Conservation (phyloP, 495 filamentous ascomycete species). For the Thozetella sp. region DNA sequence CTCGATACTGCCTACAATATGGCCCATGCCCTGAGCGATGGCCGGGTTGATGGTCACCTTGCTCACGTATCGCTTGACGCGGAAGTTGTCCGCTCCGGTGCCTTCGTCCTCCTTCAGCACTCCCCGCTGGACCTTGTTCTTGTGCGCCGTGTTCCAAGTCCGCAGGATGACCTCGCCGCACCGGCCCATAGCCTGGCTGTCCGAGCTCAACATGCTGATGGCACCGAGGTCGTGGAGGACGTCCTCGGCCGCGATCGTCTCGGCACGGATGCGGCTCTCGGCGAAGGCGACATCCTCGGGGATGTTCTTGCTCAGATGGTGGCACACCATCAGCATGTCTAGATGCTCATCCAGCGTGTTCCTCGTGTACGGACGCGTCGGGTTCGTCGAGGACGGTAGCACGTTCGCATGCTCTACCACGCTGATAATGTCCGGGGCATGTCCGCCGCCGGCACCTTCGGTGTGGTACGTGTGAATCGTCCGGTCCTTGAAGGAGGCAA, state of each 20-base stretch:
- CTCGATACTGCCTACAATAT: constrained; percentile 86
- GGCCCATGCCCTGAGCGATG: constrained; percentile 89
- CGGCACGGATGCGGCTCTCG: constrained; percentile 89
- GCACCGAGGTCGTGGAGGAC: constrained; percentile 95
- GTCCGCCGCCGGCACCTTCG: constrained; percentile 93
- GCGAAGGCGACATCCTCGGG: constrained; percentile 97
- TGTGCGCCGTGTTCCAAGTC: constrained; percentile 98
- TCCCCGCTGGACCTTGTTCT: constrained; percentile 92
- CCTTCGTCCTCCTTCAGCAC: constrained; percentile 74
- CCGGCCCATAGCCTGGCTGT: constrained; percentile 97
- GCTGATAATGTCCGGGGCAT: constrained; percentile 95
- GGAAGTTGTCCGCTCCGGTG: constrained; percentile 86
- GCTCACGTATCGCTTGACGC: constrained; percentile 90
- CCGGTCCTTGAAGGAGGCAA: constrained; percentile 82
- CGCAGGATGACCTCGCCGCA: constrained; percentile 93
- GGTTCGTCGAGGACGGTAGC: constrained; percentile 89
- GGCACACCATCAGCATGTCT: constrained; percentile 99
- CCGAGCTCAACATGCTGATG: constrained; percentile 97
- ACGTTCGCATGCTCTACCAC: constrained; percentile 94
- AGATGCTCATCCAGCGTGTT: constrained; percentile 98
- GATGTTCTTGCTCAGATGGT: constrained; percentile 89
- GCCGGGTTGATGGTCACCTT: constrained; percentile 99
- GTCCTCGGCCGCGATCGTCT: constrained; percentile 97
- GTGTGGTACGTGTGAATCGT: constrained; percentile 99
- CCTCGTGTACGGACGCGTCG: constrained; percentile 86